phyloP scores from a whole-genome alignment of 208 protist genomes.

The Trypanosoma brucei region DNA sequence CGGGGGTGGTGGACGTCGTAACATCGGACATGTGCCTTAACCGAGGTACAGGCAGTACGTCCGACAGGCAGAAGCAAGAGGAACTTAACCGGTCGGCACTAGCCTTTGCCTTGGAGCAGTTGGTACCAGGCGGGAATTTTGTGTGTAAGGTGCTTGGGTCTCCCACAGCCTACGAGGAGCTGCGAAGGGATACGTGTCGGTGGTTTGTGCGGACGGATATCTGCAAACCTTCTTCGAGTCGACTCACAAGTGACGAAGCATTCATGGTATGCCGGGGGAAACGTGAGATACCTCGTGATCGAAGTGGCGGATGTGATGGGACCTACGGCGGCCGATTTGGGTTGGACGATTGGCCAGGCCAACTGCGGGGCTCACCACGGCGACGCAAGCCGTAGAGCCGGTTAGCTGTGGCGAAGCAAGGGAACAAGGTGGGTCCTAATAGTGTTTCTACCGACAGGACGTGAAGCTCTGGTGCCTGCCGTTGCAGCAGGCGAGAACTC shows the following conservation, averaged over 20 bases:
- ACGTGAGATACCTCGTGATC: conserved; percentile 23
- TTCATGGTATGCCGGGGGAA: conserved; percentile 58
- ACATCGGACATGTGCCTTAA: conserved; percentile 87
- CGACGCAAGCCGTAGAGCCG: not conserved
- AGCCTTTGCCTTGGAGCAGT: conserved; percentile 39
- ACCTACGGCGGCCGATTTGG: conserved; percentile 29
- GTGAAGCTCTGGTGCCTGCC: not conserved
- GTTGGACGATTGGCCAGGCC: conserved; percentile 71
- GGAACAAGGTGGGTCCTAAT: not conserved
- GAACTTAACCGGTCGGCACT: conserved; percentile 48
- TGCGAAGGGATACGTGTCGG: conserved; percentile 27
- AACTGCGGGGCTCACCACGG: conserved; percentile 18
- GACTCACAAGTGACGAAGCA: conserved; percentile 57
- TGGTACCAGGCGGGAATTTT: conserved; percentile 65
- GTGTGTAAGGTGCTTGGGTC: conserved; percentile 77
- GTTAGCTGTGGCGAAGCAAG: not conserved
- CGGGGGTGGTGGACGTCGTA: conserved; percentile 47
- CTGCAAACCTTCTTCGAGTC: conserved; percentile 70
- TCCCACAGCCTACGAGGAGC: conserved; percentile 37
- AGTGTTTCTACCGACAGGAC: not conserved
- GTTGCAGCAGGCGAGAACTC: no score
- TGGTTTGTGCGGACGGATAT: conserved; percentile 43
- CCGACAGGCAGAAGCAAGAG: conserved; percentile 66
- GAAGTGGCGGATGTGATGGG: conserved; percentile 10
- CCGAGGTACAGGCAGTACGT: conserved; percentile 42